Evolutionary conservation across 2,329 filamentous ascomycete species (phyloP), one percentile per base, ranked within the genome.

Genomic region (Diplocarpon mali): DNA sequence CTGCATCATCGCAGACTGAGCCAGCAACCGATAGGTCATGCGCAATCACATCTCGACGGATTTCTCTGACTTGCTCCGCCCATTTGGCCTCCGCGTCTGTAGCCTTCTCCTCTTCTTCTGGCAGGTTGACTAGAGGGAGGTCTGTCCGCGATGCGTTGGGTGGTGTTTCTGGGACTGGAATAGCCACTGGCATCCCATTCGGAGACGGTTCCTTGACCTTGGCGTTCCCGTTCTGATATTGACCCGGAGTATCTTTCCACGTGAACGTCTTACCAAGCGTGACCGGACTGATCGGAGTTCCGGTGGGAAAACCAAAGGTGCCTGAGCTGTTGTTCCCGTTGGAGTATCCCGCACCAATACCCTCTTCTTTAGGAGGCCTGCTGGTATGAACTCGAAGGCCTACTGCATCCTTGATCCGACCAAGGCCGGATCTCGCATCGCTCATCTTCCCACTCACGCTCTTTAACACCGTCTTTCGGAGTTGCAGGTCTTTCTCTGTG

Each of bases 391-490:
- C 71, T 35, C 60, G 57, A 31, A 57, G 47, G 1, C 85, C 85
- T 30, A 95, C 83, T 2, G 80, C 86, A 59, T 90, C 87, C 59
- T 89, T 89, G 61, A 95, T 88, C 30, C 85, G 80, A 1, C 84
- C 85, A 45, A 95, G 73, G 0, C 88, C 87, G 45, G 83, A 87
- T 38, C 83, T 80, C 37, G 87, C 85, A 63, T 93, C 87, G 50
- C 76, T 84, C 60, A 85, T 83, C 53, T 83, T 83, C 5, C 77
- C 85, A 2, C 83, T 83, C 13, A 92, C 85, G 48, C 80, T 84
- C 61, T 85, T 92, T 62, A 89, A 83, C 13, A 87, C 74, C 0
- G 76, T 75, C 53, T 74, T 80, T 27, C 80, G 75, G 17, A 77
- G 61, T 16, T 71, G 63, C 45, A 65, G 65, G 13, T 75, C 72